Evolutionary conservation across 1,284 basidiomycete genomes (phyloP), one percentile per base, ranked within the genome.

Genomic region (Gastroboletus turbinatus): DNA sequence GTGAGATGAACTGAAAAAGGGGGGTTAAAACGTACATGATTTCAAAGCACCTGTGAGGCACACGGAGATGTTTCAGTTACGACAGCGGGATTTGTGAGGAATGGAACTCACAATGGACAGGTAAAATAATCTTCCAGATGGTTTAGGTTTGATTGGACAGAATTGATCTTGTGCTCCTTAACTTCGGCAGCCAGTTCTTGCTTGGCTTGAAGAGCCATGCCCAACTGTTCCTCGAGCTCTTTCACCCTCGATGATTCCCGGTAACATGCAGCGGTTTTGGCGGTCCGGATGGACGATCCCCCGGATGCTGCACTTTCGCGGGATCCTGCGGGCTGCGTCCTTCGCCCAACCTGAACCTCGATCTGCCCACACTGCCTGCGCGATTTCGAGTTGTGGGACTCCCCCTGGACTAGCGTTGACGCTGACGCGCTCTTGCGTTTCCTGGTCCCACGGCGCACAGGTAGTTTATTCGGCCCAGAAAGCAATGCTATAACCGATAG

Each of bases 41-140:
- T 45, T 77, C 77, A 53, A 73, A 74, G 58, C 76, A 78, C 33
- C 77, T 77, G 42, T 40, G 29, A 43, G 29, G 21, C 33, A 52
- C 27, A 53, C 43, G 49, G 52, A 44, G 30, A 55, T 46, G 46
- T 45, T 44, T 60, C 50, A 58, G 54, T 66, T 56, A 56, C 50
- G 50, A 54, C 7, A 52, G 32, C 36, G 39, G 35, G 14, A 49
- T 36, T 50, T 40, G 11, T 48, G 40, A 44, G 49, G 19, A 50
- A 50, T 43, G 44, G 38, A 47, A 53, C 62, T 50, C 48, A 69
- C 68, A 72, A 50, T 1, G 71, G 62, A 46, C 71, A 74, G 5
- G 64, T 68, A 46, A 82, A 86, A 65, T 82, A 77, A 43, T 85
- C 83, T 60, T 87, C 83, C 1, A 87, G 72, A 53, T 82, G 76